Evolutionary conservation across 768 basidiomycete species (phyloP).

Genomic region (Hericium alpestre): DNA sequence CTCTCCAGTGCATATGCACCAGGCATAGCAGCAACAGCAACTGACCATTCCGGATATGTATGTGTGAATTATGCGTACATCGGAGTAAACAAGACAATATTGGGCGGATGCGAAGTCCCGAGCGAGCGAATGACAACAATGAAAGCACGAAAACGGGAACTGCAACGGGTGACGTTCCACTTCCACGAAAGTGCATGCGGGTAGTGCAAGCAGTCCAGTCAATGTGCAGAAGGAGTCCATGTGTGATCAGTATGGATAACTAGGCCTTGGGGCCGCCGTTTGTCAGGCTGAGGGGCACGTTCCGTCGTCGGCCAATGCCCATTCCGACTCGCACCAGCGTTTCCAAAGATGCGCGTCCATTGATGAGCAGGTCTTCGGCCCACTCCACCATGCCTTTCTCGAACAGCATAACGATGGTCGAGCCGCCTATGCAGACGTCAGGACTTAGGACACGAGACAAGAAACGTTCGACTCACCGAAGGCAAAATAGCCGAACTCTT

Average conservation of each 20-base stretch:
- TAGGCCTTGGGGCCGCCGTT: neutral
- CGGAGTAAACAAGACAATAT: no score
- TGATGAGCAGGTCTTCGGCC: slow-evolving; percentile 84
- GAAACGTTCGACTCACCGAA: slow-evolving; percentile 54
- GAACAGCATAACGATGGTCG: slow-evolving; percentile 84
- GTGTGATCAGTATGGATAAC: neutral
- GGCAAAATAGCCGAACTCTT: slow-evolving; percentile 92
- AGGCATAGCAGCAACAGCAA: no score
- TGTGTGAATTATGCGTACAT: no score
- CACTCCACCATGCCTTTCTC: slow-evolving; percentile 78
- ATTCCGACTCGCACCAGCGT: slow-evolving; percentile 83
- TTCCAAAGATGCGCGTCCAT: slow-evolving; percentile 79
- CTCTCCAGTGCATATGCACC: no score
- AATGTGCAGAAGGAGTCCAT: no score
- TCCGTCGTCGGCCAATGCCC: slow-evolving; percentile 52
- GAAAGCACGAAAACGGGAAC: no score
- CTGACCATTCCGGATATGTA: no score
- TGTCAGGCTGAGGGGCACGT: neutral
- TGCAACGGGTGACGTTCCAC: no score
- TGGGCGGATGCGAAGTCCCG: no score
- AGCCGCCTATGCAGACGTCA: slow-evolving; percentile 50
- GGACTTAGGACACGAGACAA: neutral
- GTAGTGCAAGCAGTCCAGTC: no score
- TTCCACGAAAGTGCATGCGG: no score
- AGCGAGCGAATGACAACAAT: no score